Percentiles rank a stretch among this genome's conserved stretches.
Conservation (phyloP, 208 protist species). For the Leishmania arabica region DNA sequence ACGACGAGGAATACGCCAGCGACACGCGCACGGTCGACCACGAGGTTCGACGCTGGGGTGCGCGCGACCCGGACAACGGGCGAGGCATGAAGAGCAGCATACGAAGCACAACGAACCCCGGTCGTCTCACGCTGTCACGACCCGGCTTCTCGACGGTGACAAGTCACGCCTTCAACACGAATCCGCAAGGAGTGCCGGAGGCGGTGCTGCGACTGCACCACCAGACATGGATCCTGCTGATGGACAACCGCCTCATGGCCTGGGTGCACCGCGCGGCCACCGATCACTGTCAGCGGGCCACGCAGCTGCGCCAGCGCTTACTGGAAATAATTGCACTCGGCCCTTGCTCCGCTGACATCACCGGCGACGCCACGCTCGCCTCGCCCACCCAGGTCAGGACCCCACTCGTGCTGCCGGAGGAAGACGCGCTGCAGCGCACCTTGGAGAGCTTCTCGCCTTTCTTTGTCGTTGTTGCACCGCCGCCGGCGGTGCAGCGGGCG, state of each 20-base stretch:
- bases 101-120: not conserved
- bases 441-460: slow-evolving; percentile 82
- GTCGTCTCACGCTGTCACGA: slow-evolving; percentile 10
- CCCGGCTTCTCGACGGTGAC: slow-evolving; percentile 2
- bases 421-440: slow-evolving; percentile 57
- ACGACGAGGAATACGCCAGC: not conserved
- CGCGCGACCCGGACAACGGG: not conserved
- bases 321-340: slow-evolving; percentile 59
- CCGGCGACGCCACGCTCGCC: not conserved
- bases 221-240: slow-evolving; percentile 81
- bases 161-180: slow-evolving; percentile 19
- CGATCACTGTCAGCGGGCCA: slow-evolving; percentile 60
- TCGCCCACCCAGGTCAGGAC: not conserved
- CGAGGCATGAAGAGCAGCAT: not conserved
- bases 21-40: slow-evolving; percentile 4
- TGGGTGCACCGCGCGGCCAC: slow-evolving; percentile 83
- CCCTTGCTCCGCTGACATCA: slow-evolving; percentile 1
- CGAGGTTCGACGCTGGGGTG: not conserved
- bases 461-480: slow-evolving; percentile 76
- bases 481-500: slow-evolving; percentile 44
- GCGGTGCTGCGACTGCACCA: slow-evolving; percentile 65
- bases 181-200: slow-evolving; percentile 41
- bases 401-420: slow-evolving; percentile 23
- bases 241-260: slow-evolving; percentile 84
- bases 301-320: slow-evolving; percentile 70